These are phyloP conservation scores for Melaleuca alternifolia DNA, from an alignment of 345 rosid species.

Conservation along the genomic window DNA sequence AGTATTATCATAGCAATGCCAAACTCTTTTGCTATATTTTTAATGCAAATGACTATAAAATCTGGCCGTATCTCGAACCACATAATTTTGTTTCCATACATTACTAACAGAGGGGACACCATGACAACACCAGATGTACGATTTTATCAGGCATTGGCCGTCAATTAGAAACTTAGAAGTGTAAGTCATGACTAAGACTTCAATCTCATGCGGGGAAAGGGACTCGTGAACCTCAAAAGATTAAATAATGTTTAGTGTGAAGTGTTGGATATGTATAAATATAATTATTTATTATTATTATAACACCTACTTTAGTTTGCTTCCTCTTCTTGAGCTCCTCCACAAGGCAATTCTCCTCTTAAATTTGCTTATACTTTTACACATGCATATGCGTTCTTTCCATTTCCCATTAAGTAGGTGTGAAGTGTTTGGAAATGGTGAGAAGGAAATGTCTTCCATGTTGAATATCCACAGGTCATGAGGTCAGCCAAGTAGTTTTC, in stretches of 20 bases:
- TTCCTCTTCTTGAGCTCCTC: too few species aligned
- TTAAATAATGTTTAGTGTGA: neutral
- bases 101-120: neutral
- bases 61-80: too few species aligned
- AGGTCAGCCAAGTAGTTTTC: too few species aligned
- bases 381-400: too few species aligned
- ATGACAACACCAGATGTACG: neutral
- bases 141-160: neutral
- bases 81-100: neutral
- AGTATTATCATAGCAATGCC: too few species aligned
- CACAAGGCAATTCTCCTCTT: neutral
- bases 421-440: neutral
- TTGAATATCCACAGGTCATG: too few species aligned
- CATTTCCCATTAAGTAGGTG: neutral
- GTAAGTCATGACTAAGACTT: neutral
- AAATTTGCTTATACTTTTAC: too few species aligned
- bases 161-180: neutral
- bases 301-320: too few species aligned
- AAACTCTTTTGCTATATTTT: too few species aligned
- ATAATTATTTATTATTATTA: too few species aligned
- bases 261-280: too few species aligned
- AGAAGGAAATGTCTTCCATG: neutral
- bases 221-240: neutral
- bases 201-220: neutral
- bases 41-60: too few species aligned